These are phyloP conservation scores for Oropetium thomaeum DNA, from an alignment of 176 grass and related monocot genomes.

Conservation along the genomic window DNA sequence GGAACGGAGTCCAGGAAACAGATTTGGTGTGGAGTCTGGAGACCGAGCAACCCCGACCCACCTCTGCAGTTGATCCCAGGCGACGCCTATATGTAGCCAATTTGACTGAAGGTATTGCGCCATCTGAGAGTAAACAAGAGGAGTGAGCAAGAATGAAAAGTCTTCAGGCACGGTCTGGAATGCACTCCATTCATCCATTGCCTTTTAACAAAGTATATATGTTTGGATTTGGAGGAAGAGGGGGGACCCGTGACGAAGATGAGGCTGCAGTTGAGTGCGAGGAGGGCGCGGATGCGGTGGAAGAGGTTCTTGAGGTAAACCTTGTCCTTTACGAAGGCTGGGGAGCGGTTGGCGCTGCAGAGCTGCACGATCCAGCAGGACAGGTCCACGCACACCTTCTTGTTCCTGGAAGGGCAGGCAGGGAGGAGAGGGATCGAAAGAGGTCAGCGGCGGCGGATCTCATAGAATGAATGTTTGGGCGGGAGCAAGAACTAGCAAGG, in stretches of 20 bases:
- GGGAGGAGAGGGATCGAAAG: neutral
- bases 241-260: conserved; percentile 66
- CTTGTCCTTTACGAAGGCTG: conserved; percentile 63
- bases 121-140: conserved; percentile 47
- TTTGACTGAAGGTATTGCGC: conserved; percentile 92
- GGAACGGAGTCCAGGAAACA: neutral
- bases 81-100: conserved; percentile 81
- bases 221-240: neutral
- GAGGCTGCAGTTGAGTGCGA: conserved; percentile 88
- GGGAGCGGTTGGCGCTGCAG: conserved; percentile 43
- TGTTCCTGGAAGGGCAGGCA: conserved; percentile 48
- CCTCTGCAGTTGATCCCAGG: conserved; percentile 48
- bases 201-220: neutral
- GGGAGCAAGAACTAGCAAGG: neutral
- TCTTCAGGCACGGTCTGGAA: neutral
- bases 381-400: conserved; percentile 92
- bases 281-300: conserved; percentile 84
- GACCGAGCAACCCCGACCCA: conserved; percentile 25
- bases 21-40: neutral
- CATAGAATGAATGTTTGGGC: neutral
- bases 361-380: conserved; percentile 94
- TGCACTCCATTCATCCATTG: neutral
- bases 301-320: conserved; percentile 82
- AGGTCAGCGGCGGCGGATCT: neutral
- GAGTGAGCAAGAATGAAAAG: neutral